Base-by-base conservation (phyloP, 148 eudicot species). In the Cornus florida region DNA sequence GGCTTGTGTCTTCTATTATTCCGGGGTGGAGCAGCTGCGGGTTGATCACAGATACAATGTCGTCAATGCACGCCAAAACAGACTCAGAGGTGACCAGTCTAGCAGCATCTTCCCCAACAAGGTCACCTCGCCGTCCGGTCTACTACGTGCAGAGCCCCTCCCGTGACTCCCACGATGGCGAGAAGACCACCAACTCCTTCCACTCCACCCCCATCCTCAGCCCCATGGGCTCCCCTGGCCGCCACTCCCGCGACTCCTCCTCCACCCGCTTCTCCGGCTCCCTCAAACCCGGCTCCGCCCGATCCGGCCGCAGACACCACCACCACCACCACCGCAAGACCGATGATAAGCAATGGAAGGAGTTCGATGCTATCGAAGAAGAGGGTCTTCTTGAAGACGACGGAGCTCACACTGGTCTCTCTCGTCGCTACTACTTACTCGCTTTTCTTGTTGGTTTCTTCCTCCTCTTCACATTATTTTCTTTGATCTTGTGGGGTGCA, bases 131-230 rank as follows among this genome's bases (percentile, higher is more conserved):
- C 10, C 85, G 89, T 39, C 85, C 86, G 10, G 93, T 85, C 5
- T 95, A 95, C 88, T 95, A 93, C 90, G 98, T 95, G 10, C 98
- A 95, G 81, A 90, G 94, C 67, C 98, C 98, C 19, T 92, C 98
- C 22, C 78, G 97, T 9, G 94, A 94, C 76, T 92, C 98, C 6
- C 95, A 91, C 84, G 92, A 94, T 73, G 98, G 97, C 4, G 95
- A 91, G 60, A 94, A 90, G 86, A 87, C 91, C 4, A 83, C 87
- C 14, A 94, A 91, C 74, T 94, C 98, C 19, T 88, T 88, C 80
- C 95, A 87, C 67, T 91, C 97, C 12, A 93, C 97, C 10, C 99
- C 98, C 6, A 86, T 80, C 10, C 82, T 89, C 62, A 93, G 97
- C 85, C 98, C 97, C 31, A 82, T 85, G 84, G 96, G 94, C 16